Base-by-base conservation (phyloP, 139 green algal genomes). In the Marvania coccoides region DNA sequence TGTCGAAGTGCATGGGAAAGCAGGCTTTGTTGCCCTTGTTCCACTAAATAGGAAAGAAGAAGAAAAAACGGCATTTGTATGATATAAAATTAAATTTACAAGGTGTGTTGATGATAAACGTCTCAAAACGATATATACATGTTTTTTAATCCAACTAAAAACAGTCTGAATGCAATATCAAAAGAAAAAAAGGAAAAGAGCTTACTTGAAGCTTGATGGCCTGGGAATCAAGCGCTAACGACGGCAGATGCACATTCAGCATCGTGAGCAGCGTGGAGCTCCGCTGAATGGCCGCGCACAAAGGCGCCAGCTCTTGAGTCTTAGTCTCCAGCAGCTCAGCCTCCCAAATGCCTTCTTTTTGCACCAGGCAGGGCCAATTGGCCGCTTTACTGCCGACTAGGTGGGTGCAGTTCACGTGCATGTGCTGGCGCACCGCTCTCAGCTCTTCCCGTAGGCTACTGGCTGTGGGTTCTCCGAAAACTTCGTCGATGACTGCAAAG, bases 1-100 rank as follows among this genome's bases (percentile, higher is more conserved):
- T 79, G 75, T 95, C 88, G 65, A 72, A 77, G 73, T 95, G 88
- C 7, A 92, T 74, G 7, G 88, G 88, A 61, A 95, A 95, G 65
- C 81, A 89, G 55, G 80, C 85, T 29, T 85, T 85, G 8, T 33
- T 19, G 13, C 83, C 79, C 79, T 56, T 61, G 40, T 6, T 33
- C 8, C 13, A 33, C 45, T 29, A 36, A 45, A n/a, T 15, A 35
- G 24, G n/a, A 30, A 24, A 15, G 10, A 7, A 29, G 31, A 19
- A 8, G 19, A 4, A 31, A 47, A 5, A 35, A 5, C 34, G 47
- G 19, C 3, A 48, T 0, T n/a, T n/a, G n/a, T n/a, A n/a, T n/a
- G n/a, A n/a, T n/a, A n/a, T n/a, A n/a, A n/a, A n/a, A n/a, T n/a
- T n/a, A n/a, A n/a, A n/a, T n/a, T n/a, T n/a, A n/a, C n/a, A 34